Conservation (phyloP, 768 basidiomycete genomes). For the Boletus reticulatus region DNA sequence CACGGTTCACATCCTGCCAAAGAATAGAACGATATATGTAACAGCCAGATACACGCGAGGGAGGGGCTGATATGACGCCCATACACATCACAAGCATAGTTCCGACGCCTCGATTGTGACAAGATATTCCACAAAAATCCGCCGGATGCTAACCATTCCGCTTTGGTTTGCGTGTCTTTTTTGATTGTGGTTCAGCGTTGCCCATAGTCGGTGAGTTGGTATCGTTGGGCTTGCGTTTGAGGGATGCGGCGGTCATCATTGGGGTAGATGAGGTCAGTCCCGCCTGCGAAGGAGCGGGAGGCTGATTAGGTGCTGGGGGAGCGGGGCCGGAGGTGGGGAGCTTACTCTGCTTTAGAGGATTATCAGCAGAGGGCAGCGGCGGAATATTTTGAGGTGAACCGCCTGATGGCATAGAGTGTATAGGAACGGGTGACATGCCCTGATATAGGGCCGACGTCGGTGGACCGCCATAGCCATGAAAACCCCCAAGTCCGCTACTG, state of each 20-base stretch:
- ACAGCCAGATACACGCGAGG: slow-evolving; percentile 17
- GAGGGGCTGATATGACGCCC: slow-evolving; percentile 14
- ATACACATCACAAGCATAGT: slow-evolving; percentile 29
- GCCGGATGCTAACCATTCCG: slow-evolving; percentile 44
- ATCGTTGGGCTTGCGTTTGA: slow-evolving; percentile 54
- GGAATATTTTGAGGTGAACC: slow-evolving; percentile 50
- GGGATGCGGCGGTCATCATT: slow-evolving; percentile 43
- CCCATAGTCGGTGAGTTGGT: slow-evolving; percentile 51
- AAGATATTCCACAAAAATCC: slow-evolving; percentile 34
- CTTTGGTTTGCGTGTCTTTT: slow-evolving; percentile 58
- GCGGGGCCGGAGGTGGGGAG: slow-evolving; percentile 44
- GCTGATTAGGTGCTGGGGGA: slow-evolving; percentile 39
- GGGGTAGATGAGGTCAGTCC: slow-evolving; percentile 48
- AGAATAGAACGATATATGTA: slow-evolving; percentile 31
- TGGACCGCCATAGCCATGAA: slow-evolving; percentile 24
- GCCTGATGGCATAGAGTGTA: slow-evolving; percentile 41
- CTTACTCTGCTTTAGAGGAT: slow-evolving; percentile 65
- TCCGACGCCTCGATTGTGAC: slow-evolving; percentile 30
- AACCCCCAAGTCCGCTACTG: slow-evolving; percentile 21
- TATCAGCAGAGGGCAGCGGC: slow-evolving; percentile 45
- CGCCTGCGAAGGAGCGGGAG: slow-evolving; percentile 39
- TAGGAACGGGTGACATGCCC: slow-evolving; percentile 41
- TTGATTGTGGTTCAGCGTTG: slow-evolving; percentile 44
- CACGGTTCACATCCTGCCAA: slow-evolving; percentile 23
- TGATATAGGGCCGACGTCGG: slow-evolving; percentile 47